Percentiles rank a stretch among this genome's conserved stretches.
Evolutionary conservation across 805 yeast species (phyloP).

Genomic region (Clavispora santaluciae): DNA sequence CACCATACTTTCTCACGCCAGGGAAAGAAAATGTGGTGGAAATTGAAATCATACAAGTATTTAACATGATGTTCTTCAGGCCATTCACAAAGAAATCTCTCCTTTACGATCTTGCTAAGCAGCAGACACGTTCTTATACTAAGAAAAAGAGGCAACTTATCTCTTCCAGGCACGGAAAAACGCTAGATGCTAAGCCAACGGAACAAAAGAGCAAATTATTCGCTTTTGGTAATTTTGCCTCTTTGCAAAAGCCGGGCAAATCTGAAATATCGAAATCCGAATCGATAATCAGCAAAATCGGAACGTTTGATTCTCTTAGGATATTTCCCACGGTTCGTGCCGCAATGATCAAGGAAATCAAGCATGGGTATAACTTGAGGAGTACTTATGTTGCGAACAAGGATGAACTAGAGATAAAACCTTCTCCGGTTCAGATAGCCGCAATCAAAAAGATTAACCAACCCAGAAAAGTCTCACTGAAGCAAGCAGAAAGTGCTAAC

Average conservation of each 20-base stretch:
- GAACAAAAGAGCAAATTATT: constrained; percentile 12
- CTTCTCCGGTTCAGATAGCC: constrained; percentile 82
- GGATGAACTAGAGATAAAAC: constrained; percentile 35
- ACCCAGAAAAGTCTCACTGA: constrained; percentile 25
- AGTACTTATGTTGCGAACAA: constrained; percentile 28
- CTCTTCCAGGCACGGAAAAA: constrained; percentile 11
- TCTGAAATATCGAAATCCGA: constrained; percentile 16
- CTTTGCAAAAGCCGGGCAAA: constrained; percentile 16
- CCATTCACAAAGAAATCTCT: background rate
- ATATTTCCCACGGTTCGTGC: constrained; percentile 63
- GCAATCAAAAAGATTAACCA: constrained; percentile 56
- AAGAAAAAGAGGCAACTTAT: constrained; percentile 8
- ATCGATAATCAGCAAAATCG: constrained; percentile 40
- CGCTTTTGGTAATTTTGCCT: constrained; percentile 21
- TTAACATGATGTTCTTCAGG: background rate
- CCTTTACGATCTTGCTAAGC: background rate
- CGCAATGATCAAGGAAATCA: constrained; percentile 53
- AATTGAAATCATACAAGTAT: background rate
- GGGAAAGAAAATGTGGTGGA: background rate
- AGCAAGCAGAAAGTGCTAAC: constrained; percentile 19
- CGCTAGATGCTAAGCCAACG: constrained; percentile 15
- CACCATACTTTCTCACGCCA: background rate
- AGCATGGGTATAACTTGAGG: constrained; percentile 28
- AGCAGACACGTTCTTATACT: constrained; percentile 4
- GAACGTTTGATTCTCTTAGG: constrained; percentile 60